Percentiles rank a stretch among this genome's conserved stretches.
phyloP scores from a whole-genome alignment of 202 grass and related monocot species.

The Panicum hallii region DNA sequence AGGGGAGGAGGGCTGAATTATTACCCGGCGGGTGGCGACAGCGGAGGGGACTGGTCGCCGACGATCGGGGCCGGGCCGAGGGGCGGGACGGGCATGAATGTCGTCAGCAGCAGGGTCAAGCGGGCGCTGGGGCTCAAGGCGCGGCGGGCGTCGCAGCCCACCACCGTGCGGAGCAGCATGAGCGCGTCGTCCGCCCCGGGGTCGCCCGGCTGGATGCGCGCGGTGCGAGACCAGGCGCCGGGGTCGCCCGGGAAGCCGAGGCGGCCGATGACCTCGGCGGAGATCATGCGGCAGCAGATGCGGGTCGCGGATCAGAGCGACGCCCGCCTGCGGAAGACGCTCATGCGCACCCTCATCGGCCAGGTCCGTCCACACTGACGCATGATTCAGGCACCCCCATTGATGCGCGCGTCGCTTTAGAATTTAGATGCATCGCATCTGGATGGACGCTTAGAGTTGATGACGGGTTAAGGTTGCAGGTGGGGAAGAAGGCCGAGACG shows the following conservation, averaged over 20 bases:
- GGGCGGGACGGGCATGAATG: slow-evolving; percentile 79
- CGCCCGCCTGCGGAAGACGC: slow-evolving; percentile 82
- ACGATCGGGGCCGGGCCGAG: slow-evolving; percentile 54
- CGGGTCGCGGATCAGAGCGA: slow-evolving; percentile 73
- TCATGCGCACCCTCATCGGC: slow-evolving; percentile 85
- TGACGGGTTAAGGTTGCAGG: slow-evolving; percentile 40
- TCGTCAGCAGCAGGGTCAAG: slow-evolving; percentile 82
- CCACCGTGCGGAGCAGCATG: slow-evolving; percentile 50
- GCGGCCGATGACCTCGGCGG: slow-evolving; percentile 89
- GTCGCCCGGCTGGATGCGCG: slow-evolving; percentile 49
- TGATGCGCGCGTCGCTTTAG: background rate
- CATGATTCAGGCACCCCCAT: background rate
- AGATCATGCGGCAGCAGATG: slow-evolving; percentile 98
- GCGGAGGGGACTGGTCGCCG: slow-evolving; percentile 29
- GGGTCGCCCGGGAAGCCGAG: slow-evolving; percentile 51
- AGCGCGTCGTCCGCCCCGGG: slow-evolving; percentile 52
- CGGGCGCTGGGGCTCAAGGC: slow-evolving; percentile 76
- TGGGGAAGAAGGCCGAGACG: slow-evolving; percentile 64
- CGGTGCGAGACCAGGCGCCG: slow-evolving; percentile 25
- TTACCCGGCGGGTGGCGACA: slow-evolving; percentile 18
- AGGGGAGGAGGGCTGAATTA: slow-evolving; percentile 44
- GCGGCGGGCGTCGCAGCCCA: slow-evolving; percentile 65
- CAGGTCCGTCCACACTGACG: slow-evolving; percentile 53
- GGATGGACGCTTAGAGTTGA: background rate
- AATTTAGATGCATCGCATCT: background rate